Evolutionary conservation across 495 filamentous ascomycete species (phyloP).

Genomic region (Aspergillus heteromorphus): DNA sequence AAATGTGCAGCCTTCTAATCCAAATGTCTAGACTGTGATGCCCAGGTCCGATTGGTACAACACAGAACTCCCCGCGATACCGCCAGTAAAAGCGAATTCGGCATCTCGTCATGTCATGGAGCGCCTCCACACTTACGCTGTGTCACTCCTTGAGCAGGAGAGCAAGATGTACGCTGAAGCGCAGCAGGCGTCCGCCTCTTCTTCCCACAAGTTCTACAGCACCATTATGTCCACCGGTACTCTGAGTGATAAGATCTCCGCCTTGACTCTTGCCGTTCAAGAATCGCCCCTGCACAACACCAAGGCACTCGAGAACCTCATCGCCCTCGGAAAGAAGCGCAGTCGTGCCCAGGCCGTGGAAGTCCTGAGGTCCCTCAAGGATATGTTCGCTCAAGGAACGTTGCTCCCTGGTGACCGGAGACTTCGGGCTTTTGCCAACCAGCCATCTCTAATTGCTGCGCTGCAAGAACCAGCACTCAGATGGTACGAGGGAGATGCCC

Average conservation of each 20-base stretch:
- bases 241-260: slow-evolving; percentile 92
- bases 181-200: slow-evolving; percentile 54
- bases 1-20: slow-evolving; percentile 16
- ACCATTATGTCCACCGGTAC: slow-evolving; percentile 97
- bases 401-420: slow-evolving; percentile 78
- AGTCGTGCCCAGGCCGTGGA: slow-evolving; percentile 92
- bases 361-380: slow-evolving; percentile 84
- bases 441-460: slow-evolving; percentile 66
- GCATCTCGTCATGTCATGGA: slow-evolving; percentile 56
- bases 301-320: slow-evolving; percentile 78
- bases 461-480: slow-evolving; percentile 51
- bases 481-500: slow-evolving; percentile 60
- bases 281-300: slow-evolving; percentile 91
- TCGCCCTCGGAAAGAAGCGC: slow-evolving; percentile 76
- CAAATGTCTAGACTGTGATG: slow-evolving; percentile 54
- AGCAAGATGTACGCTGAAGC: slow-evolving; percentile 53
- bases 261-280: slow-evolving; percentile 85
- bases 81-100: slow-evolving; percentile 41
- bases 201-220: slow-evolving; percentile 87
- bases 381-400: slow-evolving; percentile 83
- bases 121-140: slow-evolving; percentile 71
- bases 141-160: slow-evolving; percentile 69
- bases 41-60: slow-evolving; percentile 86
- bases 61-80: slow-evolving; percentile 53
- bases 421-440: slow-evolving; percentile 69